Evolutionary conservation across 2,329 filamentous ascomycete genomes (phyloP).

Genomic region (Talaromyces rugulosus): DNA sequence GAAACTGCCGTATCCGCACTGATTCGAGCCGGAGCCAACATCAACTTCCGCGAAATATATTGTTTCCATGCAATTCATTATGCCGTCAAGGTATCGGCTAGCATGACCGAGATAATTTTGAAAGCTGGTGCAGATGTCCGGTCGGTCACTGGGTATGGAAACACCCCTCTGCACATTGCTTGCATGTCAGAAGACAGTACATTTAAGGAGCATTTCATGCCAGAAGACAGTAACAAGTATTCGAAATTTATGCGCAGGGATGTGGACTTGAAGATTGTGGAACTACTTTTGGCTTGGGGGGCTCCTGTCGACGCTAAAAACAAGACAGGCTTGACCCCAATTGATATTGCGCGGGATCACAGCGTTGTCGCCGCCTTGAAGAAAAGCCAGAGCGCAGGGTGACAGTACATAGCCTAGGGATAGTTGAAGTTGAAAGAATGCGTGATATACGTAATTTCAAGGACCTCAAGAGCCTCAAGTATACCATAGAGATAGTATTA

Average conservation of each 20-base stretch:
- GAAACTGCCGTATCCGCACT: not conserved
- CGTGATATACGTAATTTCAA: too few species aligned
- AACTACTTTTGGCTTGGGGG: not conserved
- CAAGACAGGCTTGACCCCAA: not conserved
- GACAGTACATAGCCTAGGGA: not conserved
- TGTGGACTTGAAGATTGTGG: too few species aligned
- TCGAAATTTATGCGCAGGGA: too few species aligned
- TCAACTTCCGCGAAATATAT: not conserved
- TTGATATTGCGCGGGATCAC: not conserved
- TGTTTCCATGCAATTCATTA: not conserved
- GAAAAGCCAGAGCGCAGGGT: too few species aligned
- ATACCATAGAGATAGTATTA: not conserved
- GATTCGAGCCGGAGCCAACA: conserved; percentile 1
- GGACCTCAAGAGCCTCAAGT: too few species aligned
- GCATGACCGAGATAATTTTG: not conserved
- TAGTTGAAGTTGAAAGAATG: too few species aligned
- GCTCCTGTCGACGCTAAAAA: not conserved
- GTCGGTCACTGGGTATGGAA: not conserved
- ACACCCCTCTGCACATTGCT: conserved; percentile 1
- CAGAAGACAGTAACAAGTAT: not conserved
- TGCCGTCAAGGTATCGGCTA: not conserved
- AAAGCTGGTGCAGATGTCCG: not conserved
- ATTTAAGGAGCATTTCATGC: not conserved
- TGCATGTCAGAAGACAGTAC: not conserved
- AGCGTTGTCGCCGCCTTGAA: not conserved